Base-by-base conservation (phyloP, 208 protist genomes). In the Acanthamoeba lenticulata region DNA sequence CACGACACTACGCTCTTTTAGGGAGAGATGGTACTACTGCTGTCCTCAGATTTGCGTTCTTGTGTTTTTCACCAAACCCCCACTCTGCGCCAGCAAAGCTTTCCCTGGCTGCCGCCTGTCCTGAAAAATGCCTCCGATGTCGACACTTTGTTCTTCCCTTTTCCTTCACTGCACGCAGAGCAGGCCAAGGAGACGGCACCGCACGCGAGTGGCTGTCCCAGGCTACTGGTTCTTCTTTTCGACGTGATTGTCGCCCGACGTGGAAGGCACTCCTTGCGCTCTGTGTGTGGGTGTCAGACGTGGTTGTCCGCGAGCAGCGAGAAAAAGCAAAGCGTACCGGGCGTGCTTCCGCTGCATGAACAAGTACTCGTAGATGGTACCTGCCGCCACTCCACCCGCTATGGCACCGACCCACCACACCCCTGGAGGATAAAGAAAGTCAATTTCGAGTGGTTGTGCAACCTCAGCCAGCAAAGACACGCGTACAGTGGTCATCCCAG, bases 301-400 rank as follows among this genome's bases (percentile, higher is more conserved):
- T n/a, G n/a, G n/a, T n/a, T n/a, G n/a, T n/a, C n/a, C n/a, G n/a
- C n/a, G n/a, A n/a, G n/a, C n/a, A n/a, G 1, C 5, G 0, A 83
- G 36, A n/a, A 32, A 2, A 40, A 44, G 69, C 38, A 40, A 13
- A 34, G 29, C 21, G 72, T 49, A 83, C 72, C 72, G 1, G 15
- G 72, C 72, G 72, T 83, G 19, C 72, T 83, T 83, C 19, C 72
- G 36, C 42, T 83, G 34, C 72, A 83, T 83, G 72, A 83, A 83
- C 21, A 83, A 38, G 72, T 83, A 83, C 72, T 83, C 72, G 42
- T 83, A 83, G 38, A 49, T 49, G 27, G 32, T n/a, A n/a, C 72
- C 72, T 6, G 72, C 72, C 0, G 38, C 13, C 72, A 83, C 72
- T 34, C 72, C 72, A 32, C 72, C 72, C 13, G 4, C 40, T 2